phyloP scores from a whole-genome alignment of 179 eudicot species.

The Spergularia azorica region DNA sequence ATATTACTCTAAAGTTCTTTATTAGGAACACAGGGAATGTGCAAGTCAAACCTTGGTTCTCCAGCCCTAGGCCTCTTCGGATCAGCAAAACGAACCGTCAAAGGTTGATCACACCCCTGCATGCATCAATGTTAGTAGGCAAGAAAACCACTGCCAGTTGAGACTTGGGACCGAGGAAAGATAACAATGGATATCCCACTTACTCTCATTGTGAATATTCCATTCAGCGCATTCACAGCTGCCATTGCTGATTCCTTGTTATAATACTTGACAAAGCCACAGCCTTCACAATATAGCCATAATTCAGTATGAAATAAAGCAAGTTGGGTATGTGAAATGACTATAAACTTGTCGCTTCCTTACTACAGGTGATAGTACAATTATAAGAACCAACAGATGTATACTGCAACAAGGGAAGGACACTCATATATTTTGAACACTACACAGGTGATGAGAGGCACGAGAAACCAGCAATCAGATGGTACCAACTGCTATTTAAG shows the following conservation, averaged over 20 bases:
- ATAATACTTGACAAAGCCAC: conserved; percentile 71
- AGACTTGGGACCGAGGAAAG: not conserved
- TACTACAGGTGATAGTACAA: not conserved
- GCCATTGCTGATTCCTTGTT: conserved; percentile 84
- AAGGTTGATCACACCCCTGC: conserved; percentile 94
- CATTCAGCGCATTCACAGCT: conserved; percentile 76
- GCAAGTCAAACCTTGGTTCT: conserved; percentile 64
- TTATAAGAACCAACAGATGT: no score
- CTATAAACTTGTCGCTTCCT: not conserved
- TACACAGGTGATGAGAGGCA: conserved; percentile 1
- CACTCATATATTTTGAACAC: not conserved
- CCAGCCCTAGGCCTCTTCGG: conserved; percentile 93
- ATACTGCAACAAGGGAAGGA: not conserved
- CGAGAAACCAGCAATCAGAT: not conserved
- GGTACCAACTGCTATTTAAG: not conserved
- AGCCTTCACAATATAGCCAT: conserved; percentile 46
- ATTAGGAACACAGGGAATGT: not conserved
- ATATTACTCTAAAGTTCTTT: not conserved
- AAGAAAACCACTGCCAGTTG: not conserved
- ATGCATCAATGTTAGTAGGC: conserved; percentile 19
- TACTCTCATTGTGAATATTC: conserved; percentile 75
- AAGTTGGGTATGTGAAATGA: not conserved
- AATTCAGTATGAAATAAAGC: conserved; percentile 19
- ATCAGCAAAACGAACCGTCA: conserved; percentile 94
- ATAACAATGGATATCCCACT: conserved; percentile 20